Evolutionary conservation across 495 filamentous ascomycete genomes (phyloP).

Genomic region (Apiosordaria backusii): DNA sequence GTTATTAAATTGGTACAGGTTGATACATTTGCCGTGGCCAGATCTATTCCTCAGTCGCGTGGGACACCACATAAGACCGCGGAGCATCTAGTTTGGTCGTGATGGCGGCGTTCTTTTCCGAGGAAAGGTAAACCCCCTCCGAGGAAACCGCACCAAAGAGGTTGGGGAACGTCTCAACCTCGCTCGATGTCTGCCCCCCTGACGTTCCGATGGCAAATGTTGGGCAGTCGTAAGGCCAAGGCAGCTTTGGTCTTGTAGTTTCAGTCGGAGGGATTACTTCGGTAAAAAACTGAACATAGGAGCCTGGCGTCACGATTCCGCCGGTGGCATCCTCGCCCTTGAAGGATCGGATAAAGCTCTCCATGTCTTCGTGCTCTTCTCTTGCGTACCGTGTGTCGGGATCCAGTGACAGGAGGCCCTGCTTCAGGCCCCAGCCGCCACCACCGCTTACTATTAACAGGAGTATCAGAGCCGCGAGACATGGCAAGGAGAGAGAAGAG

Average conservation of each 20-base stretch:
- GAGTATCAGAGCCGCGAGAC: neutral
- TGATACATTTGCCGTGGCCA: neutral
- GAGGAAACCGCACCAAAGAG: constrained; percentile 44
- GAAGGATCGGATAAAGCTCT: constrained; percentile 32
- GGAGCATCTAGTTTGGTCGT: constrained; percentile 44
- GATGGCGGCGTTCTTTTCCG: neutral
- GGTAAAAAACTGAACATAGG: constrained; percentile 49
- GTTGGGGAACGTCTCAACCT: neutral
- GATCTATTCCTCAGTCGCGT: neutral
- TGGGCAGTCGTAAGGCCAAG: neutral
- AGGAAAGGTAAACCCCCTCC: constrained; percentile 38
- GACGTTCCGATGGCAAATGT: constrained; percentile 14
- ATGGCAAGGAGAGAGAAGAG: neutral
- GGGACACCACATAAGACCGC: constrained; percentile 24
- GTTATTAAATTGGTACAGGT: neutral
- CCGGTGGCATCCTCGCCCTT: constrained; percentile 20
- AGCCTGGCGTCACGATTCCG: constrained; percentile 41
- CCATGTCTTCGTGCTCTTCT: constrained; percentile 29
- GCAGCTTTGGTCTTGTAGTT: too few relatives aligned
- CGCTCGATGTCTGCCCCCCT: neutral
- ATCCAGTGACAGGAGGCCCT: constrained; percentile 78
- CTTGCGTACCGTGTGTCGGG: constrained; percentile 53
- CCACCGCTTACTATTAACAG: constrained; percentile 70
- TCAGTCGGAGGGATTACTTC: constrained; percentile 21
- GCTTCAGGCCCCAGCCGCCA: constrained; percentile 86